phyloP scores from a whole-genome alignment of 306 rosid genomes.

The Quercus parvula region DNA sequence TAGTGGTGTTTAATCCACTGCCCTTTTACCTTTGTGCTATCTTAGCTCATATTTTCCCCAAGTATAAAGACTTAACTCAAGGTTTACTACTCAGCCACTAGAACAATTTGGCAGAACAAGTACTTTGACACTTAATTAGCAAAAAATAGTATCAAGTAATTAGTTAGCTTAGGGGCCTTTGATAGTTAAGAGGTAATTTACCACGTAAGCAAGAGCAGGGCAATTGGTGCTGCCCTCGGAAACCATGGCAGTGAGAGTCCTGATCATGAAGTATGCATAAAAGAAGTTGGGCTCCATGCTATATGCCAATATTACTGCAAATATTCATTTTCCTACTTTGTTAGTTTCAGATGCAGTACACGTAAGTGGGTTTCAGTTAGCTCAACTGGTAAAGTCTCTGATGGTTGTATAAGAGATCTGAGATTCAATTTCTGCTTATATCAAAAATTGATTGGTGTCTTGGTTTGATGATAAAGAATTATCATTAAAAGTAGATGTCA shows the following conservation, averaged over 20 bases:
- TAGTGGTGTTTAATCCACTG: neutral
- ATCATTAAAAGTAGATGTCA: no score
- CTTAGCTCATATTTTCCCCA: neutral
- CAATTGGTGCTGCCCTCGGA: conserved; percentile 54
- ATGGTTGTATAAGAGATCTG: no score
- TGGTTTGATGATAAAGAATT: no score
- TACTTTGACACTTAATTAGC: no score
- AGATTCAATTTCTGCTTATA: no score
- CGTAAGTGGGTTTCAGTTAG: no score
- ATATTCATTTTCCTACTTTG: neutral
- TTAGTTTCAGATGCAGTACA: no score
- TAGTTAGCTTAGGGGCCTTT: neutral
- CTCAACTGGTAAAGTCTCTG: no score
- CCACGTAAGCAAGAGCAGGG: conserved; percentile 86
- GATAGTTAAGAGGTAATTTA: conserved; percentile 23
- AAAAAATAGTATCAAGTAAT: no score
- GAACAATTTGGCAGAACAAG: neutral
- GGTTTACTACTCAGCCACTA: neutral
- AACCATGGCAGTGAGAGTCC: conserved; percentile 61
- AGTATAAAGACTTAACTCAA: no score
- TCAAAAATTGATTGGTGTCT: no score
- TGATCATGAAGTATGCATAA: conserved; percentile 53
- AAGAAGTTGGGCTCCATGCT: conserved; percentile 56
- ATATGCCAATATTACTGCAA: conserved; percentile 71
- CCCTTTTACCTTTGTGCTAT: neutral